These are phyloP conservation scores for Aspergillus bertholletiae DNA, from an alignment of 495 filamentous ascomycete genomes.

Conservation along the genomic window DNA sequence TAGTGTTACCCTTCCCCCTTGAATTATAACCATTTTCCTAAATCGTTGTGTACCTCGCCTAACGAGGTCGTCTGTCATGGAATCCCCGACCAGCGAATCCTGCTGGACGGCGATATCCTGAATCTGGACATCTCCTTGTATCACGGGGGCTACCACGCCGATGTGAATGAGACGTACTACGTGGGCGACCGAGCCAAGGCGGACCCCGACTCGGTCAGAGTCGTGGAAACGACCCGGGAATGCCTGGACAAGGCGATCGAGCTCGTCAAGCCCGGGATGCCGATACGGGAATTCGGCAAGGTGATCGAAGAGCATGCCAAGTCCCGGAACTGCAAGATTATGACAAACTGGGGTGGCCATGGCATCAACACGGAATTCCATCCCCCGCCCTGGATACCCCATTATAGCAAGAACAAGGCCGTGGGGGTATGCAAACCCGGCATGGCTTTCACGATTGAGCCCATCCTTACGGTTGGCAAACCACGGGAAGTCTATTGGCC, in stretches of 20 bases:
- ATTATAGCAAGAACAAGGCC: slow-evolving; percentile 71
- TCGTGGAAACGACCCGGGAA: slow-evolving; percentile 63
- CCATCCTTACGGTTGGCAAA: slow-evolving; percentile 65
- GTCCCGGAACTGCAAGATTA: slow-evolving; percentile 55
- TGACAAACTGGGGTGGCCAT: slow-evolving; percentile 68
- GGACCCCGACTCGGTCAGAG: slow-evolving; percentile 61
- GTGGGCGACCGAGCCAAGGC: slow-evolving; percentile 64
- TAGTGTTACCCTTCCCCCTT: slow-evolving; percentile 81
- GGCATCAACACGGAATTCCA: slow-evolving; percentile 70
- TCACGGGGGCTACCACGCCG: slow-evolving; percentile 68
- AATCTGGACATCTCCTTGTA: slow-evolving; percentile 71
- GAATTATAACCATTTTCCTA: slow-evolving; percentile 82
- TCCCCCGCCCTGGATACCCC: slow-evolving; percentile 65
- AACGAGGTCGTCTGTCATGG: slow-evolving; percentile 83
- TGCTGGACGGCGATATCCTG: slow-evolving; percentile 69
- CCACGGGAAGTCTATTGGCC: slow-evolving; percentile 67
- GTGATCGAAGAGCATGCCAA: slow-evolving; percentile 69
- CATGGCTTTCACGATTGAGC: slow-evolving; percentile 76
- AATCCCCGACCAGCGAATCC: slow-evolving; percentile 61
- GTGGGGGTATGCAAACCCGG: slow-evolving; percentile 65
- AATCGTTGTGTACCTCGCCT: slow-evolving; percentile 76
- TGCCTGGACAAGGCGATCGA: slow-evolving; percentile 64
- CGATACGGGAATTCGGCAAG: slow-evolving; percentile 67
- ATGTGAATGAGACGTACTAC: slow-evolving; percentile 74
- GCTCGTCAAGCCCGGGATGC: slow-evolving; percentile 63